Base-by-base conservation (phyloP, 352 stramenopile species). In the Phytophthora tubulina region DNA sequence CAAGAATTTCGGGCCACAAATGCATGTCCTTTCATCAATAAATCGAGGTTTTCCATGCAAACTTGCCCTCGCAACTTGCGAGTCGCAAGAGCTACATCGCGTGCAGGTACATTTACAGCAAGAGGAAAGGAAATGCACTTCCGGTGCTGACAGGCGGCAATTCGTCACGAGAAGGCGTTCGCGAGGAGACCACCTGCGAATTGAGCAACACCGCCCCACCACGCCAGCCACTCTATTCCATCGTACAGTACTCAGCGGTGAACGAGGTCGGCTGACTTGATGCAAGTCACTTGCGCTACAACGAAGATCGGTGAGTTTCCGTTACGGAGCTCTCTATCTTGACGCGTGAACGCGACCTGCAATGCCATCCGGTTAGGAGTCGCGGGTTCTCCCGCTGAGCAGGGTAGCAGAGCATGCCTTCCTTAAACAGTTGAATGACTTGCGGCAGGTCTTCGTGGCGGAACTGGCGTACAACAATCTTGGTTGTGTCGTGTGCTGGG, bases 361-460 rank as follows among this genome's bases (percentile, higher is more conserved):
- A 73, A 73, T 58, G 14, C 55, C 64, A 72, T 48, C 55, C 56
- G 64, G 56, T 45, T 5, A 69, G 35, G 10, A 75, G 42, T 15
- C 31, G 50, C 4, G 54, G 60, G 54, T 69, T 45, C 21, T 67
- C n/a, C 38, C 64, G 21, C n/a, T 52, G 8, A 30, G 54, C 35
- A 17, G 72, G 60, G 27, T 77, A 70, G 57, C 59, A 45, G 30
- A 70, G 64, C 65, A 78, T 78, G 27, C 61, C 67, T 1, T 72
- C 50, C 31, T 61, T 72, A 41, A 78, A 75, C 4, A 78, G 56
- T 27, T 66, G 46, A 41, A 59, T 55, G 11, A 76, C 60, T 66
- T 75, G 61, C 15, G 49, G 33, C 61, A 73, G 38, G 48, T 79
- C 72, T 35, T 72, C 48, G 3, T 11, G 39, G 48, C 60, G 32